These are phyloP conservation scores for Lasiodiplodia citricola DNA, from an alignment of 2,329 filamentous ascomycete genomes.

Conservation along the genomic window DNA sequence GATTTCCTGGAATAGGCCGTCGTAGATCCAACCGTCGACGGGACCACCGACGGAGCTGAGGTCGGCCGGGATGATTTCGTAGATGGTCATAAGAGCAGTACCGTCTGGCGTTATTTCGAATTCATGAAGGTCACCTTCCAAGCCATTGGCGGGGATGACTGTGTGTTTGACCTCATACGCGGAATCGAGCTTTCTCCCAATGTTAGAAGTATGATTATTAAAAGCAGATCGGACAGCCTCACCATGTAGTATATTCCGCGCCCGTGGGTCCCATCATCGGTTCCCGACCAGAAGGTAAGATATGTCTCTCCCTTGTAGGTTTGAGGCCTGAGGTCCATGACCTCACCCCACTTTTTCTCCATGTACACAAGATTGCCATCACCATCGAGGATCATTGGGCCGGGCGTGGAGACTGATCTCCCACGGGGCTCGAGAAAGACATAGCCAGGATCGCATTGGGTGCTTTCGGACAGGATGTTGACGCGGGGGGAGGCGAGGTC, in stretches of 20 bases:
- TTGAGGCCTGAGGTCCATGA: conserved; percentile 39
- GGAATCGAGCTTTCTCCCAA: conserved; percentile 24
- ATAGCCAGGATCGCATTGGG: conserved; percentile 29
- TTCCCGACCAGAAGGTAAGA: conserved; percentile 47
- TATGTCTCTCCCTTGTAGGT: conserved; percentile 41
- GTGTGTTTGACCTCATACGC: conserved; percentile 28
- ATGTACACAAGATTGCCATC: conserved; percentile 42
- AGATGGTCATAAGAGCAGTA: conserved; percentile 53
- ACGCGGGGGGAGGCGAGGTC: conserved; percentile 27
- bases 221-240: neutral
- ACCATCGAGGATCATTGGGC: conserved; percentile 43
- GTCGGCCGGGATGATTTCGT: conserved; percentile 46
- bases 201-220: neutral
- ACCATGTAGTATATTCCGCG: conserved; percentile 43
- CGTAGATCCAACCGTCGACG: conserved; percentile 48
- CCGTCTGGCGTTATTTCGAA: conserved; percentile 50
- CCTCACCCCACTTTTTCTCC: conserved; percentile 34
- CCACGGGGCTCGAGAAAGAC: conserved; percentile 29
- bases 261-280: conserved; percentile 39
- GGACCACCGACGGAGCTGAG: conserved; percentile 44
- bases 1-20: conserved; percentile 53
- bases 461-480: conserved; percentile 29
- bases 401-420: conserved; percentile 28
- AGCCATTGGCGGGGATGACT: conserved; percentile 32
- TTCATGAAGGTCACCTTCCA: conserved; percentile 49